Conservation (phyloP, 2,329 filamentous ascomycete genomes). For the Keithomyces neogunnii region DNA sequence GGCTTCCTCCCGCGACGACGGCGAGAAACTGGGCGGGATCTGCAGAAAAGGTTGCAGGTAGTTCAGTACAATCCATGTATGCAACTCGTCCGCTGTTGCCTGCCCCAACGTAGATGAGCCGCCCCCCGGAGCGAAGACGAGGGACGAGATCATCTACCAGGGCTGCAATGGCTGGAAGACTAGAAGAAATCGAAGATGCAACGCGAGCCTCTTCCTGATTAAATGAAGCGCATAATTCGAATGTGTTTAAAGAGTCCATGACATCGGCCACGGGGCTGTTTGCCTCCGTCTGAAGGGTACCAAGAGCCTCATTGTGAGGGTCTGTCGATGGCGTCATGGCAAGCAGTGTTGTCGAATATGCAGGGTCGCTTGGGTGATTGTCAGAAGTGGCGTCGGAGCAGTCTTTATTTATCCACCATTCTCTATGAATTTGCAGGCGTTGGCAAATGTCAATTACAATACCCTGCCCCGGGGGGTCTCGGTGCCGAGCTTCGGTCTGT, state of each 20-base stretch:
- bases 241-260: slow-evolving; percentile 7
- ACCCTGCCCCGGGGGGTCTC: background rate
- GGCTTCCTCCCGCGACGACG: slow-evolving; percentile 32
- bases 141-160: slow-evolving; percentile 6
- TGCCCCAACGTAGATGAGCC: slow-evolving; percentile 22
- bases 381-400: background rate
- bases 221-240: slow-evolving; percentile 10
- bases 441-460: background rate
- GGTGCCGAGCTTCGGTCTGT: background rate
- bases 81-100: slow-evolving; percentile 35
- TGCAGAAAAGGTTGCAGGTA: slow-evolving; percentile 31
- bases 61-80: slow-evolving; percentile 21
- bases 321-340: background rate
- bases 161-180: slow-evolving; percentile 9
- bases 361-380: background rate
- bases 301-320: slow-evolving; percentile 3
- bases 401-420: background rate
- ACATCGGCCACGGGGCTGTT: slow-evolving; percentile 6
- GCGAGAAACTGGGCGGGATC: slow-evolving; percentile 29
- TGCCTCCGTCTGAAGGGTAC: slow-evolving; percentile 9
- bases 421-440: background rate
- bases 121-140: slow-evolving; percentile 9
- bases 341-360: background rate
- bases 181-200: slow-evolving; percentile 10
- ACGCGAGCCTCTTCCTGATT: slow-evolving; percentile 11